Conservation (phyloP, 192 early-diverging fungal species). For the Coemansia sp. region DNA sequence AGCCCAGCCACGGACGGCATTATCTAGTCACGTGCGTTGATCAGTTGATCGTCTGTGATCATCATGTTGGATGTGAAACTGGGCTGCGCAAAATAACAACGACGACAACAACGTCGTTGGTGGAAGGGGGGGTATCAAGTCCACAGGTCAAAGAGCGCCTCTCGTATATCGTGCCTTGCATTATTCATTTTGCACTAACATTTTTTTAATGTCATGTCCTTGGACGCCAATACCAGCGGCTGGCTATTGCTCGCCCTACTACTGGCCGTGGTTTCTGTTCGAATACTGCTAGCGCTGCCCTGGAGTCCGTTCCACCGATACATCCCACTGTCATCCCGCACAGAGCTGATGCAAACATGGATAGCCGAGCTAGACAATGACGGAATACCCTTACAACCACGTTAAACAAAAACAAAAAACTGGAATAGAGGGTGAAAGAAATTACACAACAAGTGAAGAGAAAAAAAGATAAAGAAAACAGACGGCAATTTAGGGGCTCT, state of each 20-base stretch:
- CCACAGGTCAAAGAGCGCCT: too few relatives aligned
- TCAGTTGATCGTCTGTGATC: too few relatives aligned
- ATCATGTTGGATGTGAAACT: too few relatives aligned
- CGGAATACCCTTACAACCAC: not conserved
- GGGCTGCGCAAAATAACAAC: too few relatives aligned
- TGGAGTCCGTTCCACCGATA: constrained; percentile 2
- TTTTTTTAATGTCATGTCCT: too few relatives aligned
- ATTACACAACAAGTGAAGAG: constrained; percentile 2
- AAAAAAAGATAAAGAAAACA: constrained; percentile 18
- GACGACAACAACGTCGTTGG: too few relatives aligned
- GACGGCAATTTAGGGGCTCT: constrained; percentile 9
- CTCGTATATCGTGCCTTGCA: too few relatives aligned
- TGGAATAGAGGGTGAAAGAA: not conserved
- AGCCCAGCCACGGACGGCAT: too few relatives aligned
- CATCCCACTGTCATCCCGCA: constrained; percentile 15
- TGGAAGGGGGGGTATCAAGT: too few relatives aligned
- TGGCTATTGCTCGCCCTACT: constrained; percentile 24
- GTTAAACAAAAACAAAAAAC: not conserved
- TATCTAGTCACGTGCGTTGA: too few relatives aligned
- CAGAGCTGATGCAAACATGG: constrained; percentile 15
- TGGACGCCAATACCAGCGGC: constrained; percentile 18
- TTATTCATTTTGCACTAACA: too few relatives aligned
- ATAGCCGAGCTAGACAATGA: constrained; percentile 10
- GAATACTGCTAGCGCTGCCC: constrained; percentile 17
- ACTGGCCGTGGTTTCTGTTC: not conserved